phyloP scores from a whole-genome alignment of 2,329 filamentous ascomycete species.

The Mariannaea elegans region DNA sequence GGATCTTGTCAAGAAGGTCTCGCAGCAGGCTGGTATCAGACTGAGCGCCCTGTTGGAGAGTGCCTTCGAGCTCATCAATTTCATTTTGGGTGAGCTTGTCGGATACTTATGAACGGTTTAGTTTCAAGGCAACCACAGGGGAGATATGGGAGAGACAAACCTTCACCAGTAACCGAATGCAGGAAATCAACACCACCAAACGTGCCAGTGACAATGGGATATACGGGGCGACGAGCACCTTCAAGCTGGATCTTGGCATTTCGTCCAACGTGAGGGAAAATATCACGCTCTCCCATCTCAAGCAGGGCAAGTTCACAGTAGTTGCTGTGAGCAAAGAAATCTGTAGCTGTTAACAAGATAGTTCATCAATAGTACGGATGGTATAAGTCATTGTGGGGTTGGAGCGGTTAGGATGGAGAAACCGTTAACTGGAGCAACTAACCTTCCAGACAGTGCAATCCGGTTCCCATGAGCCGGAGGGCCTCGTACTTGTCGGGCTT shows the following conservation, averaged over 20 bases:
- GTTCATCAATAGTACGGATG: background rate
- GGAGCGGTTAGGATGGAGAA: background rate
- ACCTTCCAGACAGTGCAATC: slow-evolving; percentile 87
- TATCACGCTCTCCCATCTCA: slow-evolving; percentile 80
- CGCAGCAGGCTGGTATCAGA: slow-evolving; percentile 79
- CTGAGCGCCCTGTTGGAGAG: slow-evolving; percentile 71
- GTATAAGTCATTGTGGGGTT: background rate
- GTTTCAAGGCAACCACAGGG: background rate
- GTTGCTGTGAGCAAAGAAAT: slow-evolving; percentile 94
- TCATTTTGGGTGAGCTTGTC: slow-evolving; percentile 94
- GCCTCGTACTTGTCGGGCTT: slow-evolving; percentile 86
- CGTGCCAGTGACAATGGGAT: slow-evolving; percentile 87
- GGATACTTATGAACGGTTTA: slow-evolving; percentile 62
- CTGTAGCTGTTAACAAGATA: slow-evolving; percentile 50
- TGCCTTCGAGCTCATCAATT: slow-evolving; percentile 86
- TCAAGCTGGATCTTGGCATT: slow-evolving; percentile 75
- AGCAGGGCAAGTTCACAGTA: slow-evolving; percentile 89
- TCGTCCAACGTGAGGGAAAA: slow-evolving; percentile 89
- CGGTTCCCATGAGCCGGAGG: slow-evolving; percentile 85
- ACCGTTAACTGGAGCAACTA: slow-evolving; percentile 26
- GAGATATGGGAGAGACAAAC: slow-evolving; percentile 43
- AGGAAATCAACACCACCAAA: slow-evolving; percentile 96
- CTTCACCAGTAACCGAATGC: slow-evolving; percentile 81
- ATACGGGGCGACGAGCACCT: slow-evolving; percentile 73
- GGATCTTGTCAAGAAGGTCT: slow-evolving; percentile 82